These are phyloP conservation scores for Quercus lobata DNA, from an alignment of 331 rosid species.

Conservation along the genomic window DNA sequence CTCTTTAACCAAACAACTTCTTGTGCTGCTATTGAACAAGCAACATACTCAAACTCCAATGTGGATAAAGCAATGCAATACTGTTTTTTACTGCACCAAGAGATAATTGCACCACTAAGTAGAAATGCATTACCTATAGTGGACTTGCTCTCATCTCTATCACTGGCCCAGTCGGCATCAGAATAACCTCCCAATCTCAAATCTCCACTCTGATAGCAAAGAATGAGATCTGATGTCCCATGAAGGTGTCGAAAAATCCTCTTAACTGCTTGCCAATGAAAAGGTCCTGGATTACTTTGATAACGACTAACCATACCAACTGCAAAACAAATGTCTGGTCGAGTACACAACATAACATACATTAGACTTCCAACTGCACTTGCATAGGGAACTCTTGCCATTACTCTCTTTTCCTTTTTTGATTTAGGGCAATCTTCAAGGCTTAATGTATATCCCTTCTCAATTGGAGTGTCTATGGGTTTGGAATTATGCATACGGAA, in stretches of 20 bases:
- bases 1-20: not conserved
- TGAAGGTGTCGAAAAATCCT: not conserved
- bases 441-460: not conserved
- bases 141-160: not conserved
- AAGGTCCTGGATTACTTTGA: not conserved
- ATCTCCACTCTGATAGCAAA: not conserved
- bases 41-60: not conserved
- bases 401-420: not conserved
- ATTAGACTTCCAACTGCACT: not conserved
- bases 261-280: not conserved
- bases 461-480: too few species aligned
- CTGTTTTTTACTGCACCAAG: not conserved
- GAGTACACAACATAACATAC: not conserved
- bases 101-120: not conserved
- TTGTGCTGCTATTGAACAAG: not conserved
- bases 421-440: not conserved
- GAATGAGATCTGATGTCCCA: not conserved
- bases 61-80: not conserved
- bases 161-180: not conserved
- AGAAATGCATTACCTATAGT: not conserved
- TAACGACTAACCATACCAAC: not conserved
- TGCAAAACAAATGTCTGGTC: not conserved
- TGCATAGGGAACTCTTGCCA: not conserved
- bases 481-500: too few species aligned
- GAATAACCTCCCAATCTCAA: not conserved